A percentile compares a stretch with the other conserved stretches of the same genome.
Conservation (phyloP, 1,284 basidiomycete genomes). For the Pseudomicrostroma phylloplanum region DNA sequence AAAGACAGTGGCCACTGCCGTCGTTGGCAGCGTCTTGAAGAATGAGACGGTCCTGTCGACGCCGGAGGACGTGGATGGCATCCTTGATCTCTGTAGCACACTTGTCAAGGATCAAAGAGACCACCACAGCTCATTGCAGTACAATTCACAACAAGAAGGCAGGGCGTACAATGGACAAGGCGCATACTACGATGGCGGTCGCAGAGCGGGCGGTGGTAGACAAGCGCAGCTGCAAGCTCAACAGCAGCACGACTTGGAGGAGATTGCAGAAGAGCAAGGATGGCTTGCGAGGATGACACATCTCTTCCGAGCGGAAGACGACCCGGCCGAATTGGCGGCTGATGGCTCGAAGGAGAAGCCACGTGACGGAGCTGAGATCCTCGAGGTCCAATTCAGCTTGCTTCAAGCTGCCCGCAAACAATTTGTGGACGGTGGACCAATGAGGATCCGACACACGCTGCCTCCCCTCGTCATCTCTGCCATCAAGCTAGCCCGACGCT, state of each 20-base stretch:
- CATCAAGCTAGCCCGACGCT: constrained; percentile 45
- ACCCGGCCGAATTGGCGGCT: background rate
- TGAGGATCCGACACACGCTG: constrained; percentile 44
- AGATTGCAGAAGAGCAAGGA: constrained; percentile 47
- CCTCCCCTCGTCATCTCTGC: constrained; percentile 44
- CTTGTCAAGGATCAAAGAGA: constrained; percentile 44
- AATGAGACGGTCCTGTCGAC: constrained; percentile 45
- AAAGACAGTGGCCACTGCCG: constrained; percentile 45
- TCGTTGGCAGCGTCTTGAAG: constrained; percentile 42
- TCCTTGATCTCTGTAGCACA: constrained; percentile 41
- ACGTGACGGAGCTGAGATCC: constrained; percentile 18
- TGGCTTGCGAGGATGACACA: constrained; percentile 47
- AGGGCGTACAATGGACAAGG: constrained; percentile 15
- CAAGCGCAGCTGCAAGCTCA: background rate
- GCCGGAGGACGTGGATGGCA: constrained; percentile 47
- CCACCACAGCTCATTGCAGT: constrained; percentile 21
- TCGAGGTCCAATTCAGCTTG: constrained; percentile 45
- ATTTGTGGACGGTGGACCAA: constrained; percentile 39
- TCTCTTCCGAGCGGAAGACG: constrained; percentile 33
- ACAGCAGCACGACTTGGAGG: constrained; percentile 38
- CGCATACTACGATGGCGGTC: constrained; percentile 18
- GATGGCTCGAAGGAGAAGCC: background rate
- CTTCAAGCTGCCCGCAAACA: constrained; percentile 43
- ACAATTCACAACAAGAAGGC: constrained; percentile 19
- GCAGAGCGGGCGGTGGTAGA: constrained; percentile 19